These are phyloP conservation scores for Metschnikowia anglica DNA, from an alignment of 805 yeast genomes.

Conservation along the genomic window DNA sequence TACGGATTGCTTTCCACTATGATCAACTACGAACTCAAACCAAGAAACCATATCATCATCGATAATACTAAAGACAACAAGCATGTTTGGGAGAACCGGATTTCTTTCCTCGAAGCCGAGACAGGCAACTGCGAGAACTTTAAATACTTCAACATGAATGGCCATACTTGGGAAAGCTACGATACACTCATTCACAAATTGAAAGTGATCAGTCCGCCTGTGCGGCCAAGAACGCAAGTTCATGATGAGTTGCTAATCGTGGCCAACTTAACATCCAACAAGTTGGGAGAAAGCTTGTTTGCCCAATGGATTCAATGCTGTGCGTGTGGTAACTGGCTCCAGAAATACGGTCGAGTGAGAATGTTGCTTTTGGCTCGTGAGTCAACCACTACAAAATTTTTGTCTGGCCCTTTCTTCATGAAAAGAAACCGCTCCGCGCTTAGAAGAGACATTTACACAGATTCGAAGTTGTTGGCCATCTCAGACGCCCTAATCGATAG, in stretches of 20 bases:
- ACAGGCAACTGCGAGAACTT: slow-evolving; percentile 35
- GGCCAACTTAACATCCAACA: slow-evolving; percentile 53
- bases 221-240: slow-evolving; percentile 36
- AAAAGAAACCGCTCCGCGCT: slow-evolving; percentile 63
- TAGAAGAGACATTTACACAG: slow-evolving; percentile 63
- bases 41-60: slow-evolving; percentile 61
- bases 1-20: slow-evolving; percentile 60
- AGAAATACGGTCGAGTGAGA: slow-evolving; percentile 66
- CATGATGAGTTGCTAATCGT: slow-evolving; percentile 56
- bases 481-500: slow-evolving; percentile 22
- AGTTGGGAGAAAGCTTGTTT: slow-evolving; percentile 63
- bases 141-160: slow-evolving; percentile 43
- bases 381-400: slow-evolving; percentile 52
- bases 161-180: slow-evolving; percentile 69
- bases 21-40: slow-evolving; percentile 59
- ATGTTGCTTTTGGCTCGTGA: slow-evolving; percentile 70
- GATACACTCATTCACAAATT: slow-evolving; percentile 45
- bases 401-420: slow-evolving; percentile 52
- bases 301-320: slow-evolving; percentile 76
- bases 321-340: slow-evolving; percentile 71
- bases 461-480: slow-evolving; percentile 55
- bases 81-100: slow-evolving; percentile 30
- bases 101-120: slow-evolving; percentile 23
- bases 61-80: slow-evolving; percentile 45
- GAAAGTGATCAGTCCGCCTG: slow-evolving; percentile 36